Conservation (phyloP, 139 green algal genomes). For the Coelastrella sp. region DNA sequence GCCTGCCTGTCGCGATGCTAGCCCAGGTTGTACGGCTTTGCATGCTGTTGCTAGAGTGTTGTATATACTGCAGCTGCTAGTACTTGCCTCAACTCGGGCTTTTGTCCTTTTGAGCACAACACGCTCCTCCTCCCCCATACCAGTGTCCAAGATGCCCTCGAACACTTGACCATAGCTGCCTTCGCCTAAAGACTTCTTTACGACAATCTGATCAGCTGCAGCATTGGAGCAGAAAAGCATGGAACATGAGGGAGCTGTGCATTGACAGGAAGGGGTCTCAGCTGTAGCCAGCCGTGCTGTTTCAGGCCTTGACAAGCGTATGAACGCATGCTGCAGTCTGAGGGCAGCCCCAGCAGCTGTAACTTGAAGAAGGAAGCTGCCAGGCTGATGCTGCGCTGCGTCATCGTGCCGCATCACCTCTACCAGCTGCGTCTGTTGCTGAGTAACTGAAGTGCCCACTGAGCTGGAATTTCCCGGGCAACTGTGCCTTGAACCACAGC, state of each 20-base stretch:
- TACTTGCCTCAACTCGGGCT: conserved; percentile 67
- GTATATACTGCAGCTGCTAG: neutral
- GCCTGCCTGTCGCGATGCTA: too few species aligned
- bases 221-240: neutral
- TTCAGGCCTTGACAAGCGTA: too few species aligned
- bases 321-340: too few species aligned
- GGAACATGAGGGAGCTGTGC: neutral
- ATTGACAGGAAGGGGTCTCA: too few species aligned
- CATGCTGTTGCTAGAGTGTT: neutral
- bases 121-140: conserved; percentile 16
- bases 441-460: neutral
- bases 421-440: neutral
- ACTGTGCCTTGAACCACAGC: too few species aligned
- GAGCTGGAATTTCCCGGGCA: too few species aligned
- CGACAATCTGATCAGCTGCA: conserved; percentile 8
- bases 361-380: too few species aligned
- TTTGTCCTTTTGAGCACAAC: conserved; percentile 87
- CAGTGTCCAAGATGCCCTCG: conserved; percentile 54
- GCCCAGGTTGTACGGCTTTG: too few species aligned
- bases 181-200: conserved; percentile 54
- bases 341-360: too few species aligned
- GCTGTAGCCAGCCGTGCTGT: too few species aligned
- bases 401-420: too few species aligned
- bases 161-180: conserved; percentile 67
- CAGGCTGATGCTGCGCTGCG: too few species aligned